A percentile compares a stretch with the other conserved stretches of the same genome.
These are phyloP conservation scores for Flaveria ramosissima DNA, from an alignment of 129 eudicot species.

Conservation along the genomic window DNA sequence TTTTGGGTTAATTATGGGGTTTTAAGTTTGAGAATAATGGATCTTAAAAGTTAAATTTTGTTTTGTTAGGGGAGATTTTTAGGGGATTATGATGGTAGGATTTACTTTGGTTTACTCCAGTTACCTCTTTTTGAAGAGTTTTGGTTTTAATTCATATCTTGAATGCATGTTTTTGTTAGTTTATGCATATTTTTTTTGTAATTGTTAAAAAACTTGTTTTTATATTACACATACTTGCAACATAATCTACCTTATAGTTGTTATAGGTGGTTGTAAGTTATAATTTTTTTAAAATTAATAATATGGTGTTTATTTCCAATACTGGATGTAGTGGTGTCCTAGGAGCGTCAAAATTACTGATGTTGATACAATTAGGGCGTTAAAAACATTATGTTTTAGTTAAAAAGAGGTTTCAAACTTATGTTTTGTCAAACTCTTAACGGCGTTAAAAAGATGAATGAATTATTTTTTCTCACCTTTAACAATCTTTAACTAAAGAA, in stretches of 20 bases:
- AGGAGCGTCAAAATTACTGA: too few relatives aligned
- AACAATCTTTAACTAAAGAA: too few relatives aligned
- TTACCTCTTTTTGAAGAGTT: slow-evolving; percentile 18
- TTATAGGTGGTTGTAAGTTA: background rate
- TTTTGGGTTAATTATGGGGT: background rate
- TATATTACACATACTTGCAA: background rate
- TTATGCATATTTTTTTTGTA: background rate
- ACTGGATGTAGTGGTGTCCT: too few relatives aligned
- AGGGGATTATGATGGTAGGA: slow-evolving; percentile 29
- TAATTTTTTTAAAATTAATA: background rate
- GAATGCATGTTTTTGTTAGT: background rate
- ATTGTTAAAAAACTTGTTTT: background rate
- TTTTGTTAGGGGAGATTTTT: slow-evolving; percentile 16
- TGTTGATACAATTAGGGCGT: too few relatives aligned
- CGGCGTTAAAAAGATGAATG: too few relatives aligned
- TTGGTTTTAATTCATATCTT: slow-evolving; percentile 8
- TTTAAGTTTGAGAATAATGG: slow-evolving; percentile 24
- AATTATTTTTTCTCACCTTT: too few relatives aligned
- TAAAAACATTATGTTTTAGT: too few relatives aligned
- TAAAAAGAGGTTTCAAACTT: too few relatives aligned
- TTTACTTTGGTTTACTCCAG: background rate
- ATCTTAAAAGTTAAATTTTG: slow-evolving; percentile 9
- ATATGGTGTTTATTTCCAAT: background rate
- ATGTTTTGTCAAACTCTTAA: too few relatives aligned
- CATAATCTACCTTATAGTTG: background rate